Conservation (phyloP, 2,329 filamentous ascomycete genomes). For the Penicillium sp. region DNA sequence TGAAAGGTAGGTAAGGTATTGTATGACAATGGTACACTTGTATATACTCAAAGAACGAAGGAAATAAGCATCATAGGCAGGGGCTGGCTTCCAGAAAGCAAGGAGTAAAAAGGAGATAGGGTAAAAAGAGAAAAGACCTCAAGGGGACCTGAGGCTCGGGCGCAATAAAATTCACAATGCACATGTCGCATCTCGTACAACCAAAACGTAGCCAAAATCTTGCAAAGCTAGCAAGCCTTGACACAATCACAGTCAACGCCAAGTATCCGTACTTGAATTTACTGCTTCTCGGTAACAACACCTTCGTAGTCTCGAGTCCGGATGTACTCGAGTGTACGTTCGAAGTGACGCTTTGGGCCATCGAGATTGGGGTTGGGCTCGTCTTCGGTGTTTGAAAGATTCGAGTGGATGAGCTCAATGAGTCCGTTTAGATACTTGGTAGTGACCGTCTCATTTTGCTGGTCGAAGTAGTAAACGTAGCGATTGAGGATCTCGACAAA, state of each 20-base stretch:
- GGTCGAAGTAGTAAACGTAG: constrained; percentile 99
- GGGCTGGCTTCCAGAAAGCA: constrained; percentile 19
- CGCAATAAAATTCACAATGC: neutral
- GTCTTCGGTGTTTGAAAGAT: constrained; percentile 77
- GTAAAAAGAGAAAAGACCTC: constrained; percentile 6
- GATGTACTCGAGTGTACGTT: constrained; percentile 93
- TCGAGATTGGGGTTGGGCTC: constrained; percentile 71
- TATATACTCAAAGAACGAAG: constrained; percentile 25
- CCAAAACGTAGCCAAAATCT: constrained; percentile 1
- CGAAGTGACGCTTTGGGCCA: constrained; percentile 88
- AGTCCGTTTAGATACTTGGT: constrained; percentile 97
- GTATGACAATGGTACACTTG: constrained; percentile 28
- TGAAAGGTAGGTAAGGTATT: constrained; percentile 21
- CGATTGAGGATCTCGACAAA: constrained; percentile 98
- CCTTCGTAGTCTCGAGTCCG: constrained; percentile 89
- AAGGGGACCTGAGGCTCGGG: neutral
- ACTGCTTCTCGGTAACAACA: constrained; percentile 68
- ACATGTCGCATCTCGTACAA: constrained; percentile 8
- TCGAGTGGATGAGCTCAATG: constrained; percentile 97
- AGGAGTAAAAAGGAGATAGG: constrained; percentile 8
- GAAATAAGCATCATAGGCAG: constrained; percentile 10
- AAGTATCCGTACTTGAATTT: neutral
- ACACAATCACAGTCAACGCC: neutral
- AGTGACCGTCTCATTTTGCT: constrained; percentile 97
- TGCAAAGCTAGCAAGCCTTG: neutral